Evolutionary conservation across 2,329 filamentous ascomycete species (phyloP).

Genomic region (Hymenoscyphus fraxineus): DNA sequence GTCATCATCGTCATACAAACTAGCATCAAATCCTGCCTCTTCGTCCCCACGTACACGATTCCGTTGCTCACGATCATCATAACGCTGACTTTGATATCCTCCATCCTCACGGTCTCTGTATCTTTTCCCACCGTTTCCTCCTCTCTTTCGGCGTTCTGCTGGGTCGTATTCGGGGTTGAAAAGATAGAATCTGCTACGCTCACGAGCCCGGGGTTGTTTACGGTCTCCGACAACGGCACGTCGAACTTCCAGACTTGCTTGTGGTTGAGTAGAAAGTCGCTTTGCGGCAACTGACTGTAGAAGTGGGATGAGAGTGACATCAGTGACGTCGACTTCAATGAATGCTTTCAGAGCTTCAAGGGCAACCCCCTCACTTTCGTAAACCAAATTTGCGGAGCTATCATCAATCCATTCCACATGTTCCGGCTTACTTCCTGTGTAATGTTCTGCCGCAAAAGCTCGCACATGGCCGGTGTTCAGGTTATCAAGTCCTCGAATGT

Average conservation of each 20-base stretch:
- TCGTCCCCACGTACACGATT: conserved; percentile 45
- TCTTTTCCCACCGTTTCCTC: conserved; percentile 45
- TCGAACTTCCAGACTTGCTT: conserved; percentile 67
- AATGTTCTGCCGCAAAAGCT: conserved; percentile 68
- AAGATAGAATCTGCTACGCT: conserved; percentile 86
- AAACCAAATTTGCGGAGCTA: conserved; percentile 81
- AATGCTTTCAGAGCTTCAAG: conserved; percentile 54
- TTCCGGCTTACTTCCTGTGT: conserved; percentile 49
- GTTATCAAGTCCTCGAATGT: conserved; percentile 78
- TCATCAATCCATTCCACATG: conserved; percentile 95
- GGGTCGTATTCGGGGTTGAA: conserved; percentile 87
- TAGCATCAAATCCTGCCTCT: conserved; percentile 62
- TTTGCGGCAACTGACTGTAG: conserved; percentile 69
- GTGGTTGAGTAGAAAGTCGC: conserved; percentile 61
- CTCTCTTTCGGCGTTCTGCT: conserved; percentile 62
- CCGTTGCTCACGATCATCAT: conserved; percentile 42
- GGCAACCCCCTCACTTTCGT: conserved; percentile 52
- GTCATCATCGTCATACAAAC: conserved; percentile 75
- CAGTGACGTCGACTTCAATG: conserved; percentile 45
- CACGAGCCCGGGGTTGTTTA: conserved; percentile 74
- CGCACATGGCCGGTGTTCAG: conserved; percentile 78
- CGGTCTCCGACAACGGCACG: conserved; percentile 71
- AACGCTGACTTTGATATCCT: conserved; percentile 42
- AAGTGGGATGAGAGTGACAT: conserved; percentile 52
- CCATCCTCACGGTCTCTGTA: conserved; percentile 58